Conservation (phyloP, 225 moss, liverwort and hornwort genomes). For the Bryoerythrophyllum caledonicum region DNA sequence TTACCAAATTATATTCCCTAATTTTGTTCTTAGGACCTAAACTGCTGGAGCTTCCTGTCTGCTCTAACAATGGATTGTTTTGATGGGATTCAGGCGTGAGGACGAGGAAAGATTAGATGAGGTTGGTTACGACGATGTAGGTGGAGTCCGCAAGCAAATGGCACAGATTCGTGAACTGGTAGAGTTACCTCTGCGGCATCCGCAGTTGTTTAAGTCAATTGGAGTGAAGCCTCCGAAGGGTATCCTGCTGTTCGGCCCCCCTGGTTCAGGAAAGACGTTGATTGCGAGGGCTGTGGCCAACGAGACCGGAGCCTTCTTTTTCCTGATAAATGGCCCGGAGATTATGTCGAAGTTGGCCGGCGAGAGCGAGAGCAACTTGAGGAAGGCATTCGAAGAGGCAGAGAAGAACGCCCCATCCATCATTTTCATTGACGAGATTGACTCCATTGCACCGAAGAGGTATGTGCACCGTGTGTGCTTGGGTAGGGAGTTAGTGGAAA, state of each 20-base stretch:
- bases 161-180: conserved; percentile 82
- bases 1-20: not conserved
- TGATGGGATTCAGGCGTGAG: conserved; percentile 52
- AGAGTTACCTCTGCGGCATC: conserved; percentile 75
- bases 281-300: conserved; percentile 95
- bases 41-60: conserved; percentile 16
- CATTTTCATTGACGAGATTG: conserved; percentile 95
- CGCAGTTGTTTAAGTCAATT: conserved; percentile 64
- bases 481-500: not conserved
- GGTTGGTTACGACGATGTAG: conserved; percentile 95
- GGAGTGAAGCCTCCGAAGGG: conserved; percentile 92
- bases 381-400: conserved; percentile 96
- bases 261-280: conserved; percentile 89
- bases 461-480: not conserved
- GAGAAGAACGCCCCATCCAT: conserved; percentile 96
- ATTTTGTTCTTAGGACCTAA: not conserved
- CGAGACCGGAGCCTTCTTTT: conserved; percentile 91
- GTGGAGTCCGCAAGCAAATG: conserved; percentile 94
- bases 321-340: conserved; percentile 95
- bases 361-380: conserved; percentile 93
- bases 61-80: not conserved
- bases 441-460: conserved; percentile 95
- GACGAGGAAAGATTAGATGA: conserved; percentile 91
- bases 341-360: conserved; percentile 98
- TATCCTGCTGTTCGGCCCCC: conserved; percentile 84